Base-by-base conservation (phyloP, 768 basidiomycete genomes). In the Pleurotus cornucopiae region DNA sequence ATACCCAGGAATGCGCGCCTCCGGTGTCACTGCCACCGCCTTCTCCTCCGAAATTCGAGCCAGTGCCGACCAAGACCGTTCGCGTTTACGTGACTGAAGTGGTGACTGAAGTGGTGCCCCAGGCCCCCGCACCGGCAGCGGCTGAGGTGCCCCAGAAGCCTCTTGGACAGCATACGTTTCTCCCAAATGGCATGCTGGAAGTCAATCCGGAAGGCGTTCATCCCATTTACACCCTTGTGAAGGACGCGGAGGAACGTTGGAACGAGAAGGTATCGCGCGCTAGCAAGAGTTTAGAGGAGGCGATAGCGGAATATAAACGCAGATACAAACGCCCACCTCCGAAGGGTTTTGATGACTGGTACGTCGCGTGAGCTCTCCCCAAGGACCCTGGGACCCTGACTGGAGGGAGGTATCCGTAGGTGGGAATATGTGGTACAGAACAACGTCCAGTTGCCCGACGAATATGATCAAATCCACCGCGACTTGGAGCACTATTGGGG, bases 391-490 rank as follows among this genome's bases (percentile, higher is more conserved):
- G 18, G 18, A 18, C 18, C 3, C 11, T 40, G 12, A 23, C 26
- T 40, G 21, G 20, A 34, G 14, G 18, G 21, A 25, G 6, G 16
- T 37, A 4, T 21, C 13, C 26, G 21, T 25, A 73, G 77, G 76
- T 81, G 80, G 79, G 60, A 66, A 6, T 82, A 79, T 62, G 74
- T 75, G 20, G 57, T 71, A 46, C 59, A 70, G 37, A 63, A 82
- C 61, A 67, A 77, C 38, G 75, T 83, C 16, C 75, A 74, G 49
- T 69, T 82, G 6, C 75, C 76, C 5, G 81, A 82, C 61, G 81
- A 82, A 57, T 83, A 82, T 60, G 80, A 82, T 61, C 75, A 77
- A 54, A 81, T 83, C 38, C 60, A 57, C 55, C 49, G 39, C 45
- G 61, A 48, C 55, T 54, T 58, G 43, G 54, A 55, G 44, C 61